Base-by-base conservation (phyloP, 768 basidiomycete species). In the Leucogyrophana mollusca region DNA sequence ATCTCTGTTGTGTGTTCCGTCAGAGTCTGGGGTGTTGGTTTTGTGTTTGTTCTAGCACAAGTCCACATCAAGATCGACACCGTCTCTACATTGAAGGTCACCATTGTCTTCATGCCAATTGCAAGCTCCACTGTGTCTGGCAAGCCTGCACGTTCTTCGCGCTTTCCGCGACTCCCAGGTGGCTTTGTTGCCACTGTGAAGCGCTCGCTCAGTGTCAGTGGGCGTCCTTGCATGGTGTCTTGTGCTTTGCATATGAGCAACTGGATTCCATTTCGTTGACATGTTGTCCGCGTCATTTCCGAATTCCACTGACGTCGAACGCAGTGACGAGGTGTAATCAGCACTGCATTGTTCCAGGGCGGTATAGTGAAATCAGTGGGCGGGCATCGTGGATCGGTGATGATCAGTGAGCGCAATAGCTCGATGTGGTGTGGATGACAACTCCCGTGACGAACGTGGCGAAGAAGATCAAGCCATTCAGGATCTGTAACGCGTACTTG, bases 21-120 rank as follows among this genome's bases (percentile, higher is more conserved):
- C n/a, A n/a, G n/a, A n/a, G n/a, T n/a, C n/a, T n/a, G n/a, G n/a
- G n/a, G n/a, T n/a, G n/a, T n/a, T n/a, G n/a, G n/a, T n/a, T n/a
- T n/a, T n/a, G n/a, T n/a, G n/a, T n/a, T n/a, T n/a, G n/a, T n/a
- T n/a, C n/a, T n/a, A n/a, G n/a, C n/a, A n/a, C n/a, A n/a, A n/a
- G n/a, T n/a, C n/a, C n/a, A n/a, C n/a, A n/a, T n/a, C n/a, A n/a
- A n/a, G n/a, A n/a, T n/a, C n/a, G n/a, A n/a, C n/a, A n/a, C n/a
- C n/a, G n/a, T n/a, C n/a, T n/a, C n/a, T n/a, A 73, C 48, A 35
- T 74, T 75, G 1, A 51, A 11, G 2, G 59, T 50, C 0, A 72
- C 62, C 69, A 76, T 73, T 0, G 61, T 69, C 34, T 62, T 51
- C 68, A 69, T 70, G 40, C 67, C 66, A 37, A 52, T 54, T 14